Evolutionary conservation across 768 basidiomycete genomes (phyloP).

Genomic region (Xerocomellus intermedius): DNA sequence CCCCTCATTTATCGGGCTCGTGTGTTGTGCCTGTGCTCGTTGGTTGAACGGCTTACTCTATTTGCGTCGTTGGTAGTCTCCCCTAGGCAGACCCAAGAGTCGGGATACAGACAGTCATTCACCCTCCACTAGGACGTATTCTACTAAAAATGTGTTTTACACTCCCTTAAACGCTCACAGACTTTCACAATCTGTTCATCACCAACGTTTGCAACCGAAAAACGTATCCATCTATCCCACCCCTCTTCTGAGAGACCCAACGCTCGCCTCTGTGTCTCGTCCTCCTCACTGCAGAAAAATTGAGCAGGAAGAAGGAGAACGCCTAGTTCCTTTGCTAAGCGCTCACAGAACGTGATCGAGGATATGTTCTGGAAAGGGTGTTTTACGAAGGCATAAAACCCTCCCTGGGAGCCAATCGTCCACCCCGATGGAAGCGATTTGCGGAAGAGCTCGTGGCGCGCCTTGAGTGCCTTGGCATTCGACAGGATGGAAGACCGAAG

Average conservation of each 20-base stretch:
- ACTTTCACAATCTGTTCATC: conserved; percentile 55
- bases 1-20: too few relatives aligned
- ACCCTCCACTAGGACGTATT: conserved; percentile 43
- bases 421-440: conserved; percentile 49
- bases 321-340: conserved; percentile 60
- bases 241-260: conserved; percentile 33
- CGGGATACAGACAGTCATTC: too few relatives aligned
- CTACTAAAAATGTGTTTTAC: conserved; percentile 40
- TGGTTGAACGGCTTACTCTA: too few relatives aligned
- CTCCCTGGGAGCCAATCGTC: conserved; percentile 64
- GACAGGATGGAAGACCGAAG: conserved; percentile 53
- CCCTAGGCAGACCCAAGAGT: too few relatives aligned
- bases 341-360: conserved; percentile 53
- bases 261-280: conserved; percentile 14
- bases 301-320: conserved; percentile 63
- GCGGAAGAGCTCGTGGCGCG: conserved; percentile 58
- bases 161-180: conserved; percentile 49
- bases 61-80: too few relatives aligned
- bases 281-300: conserved; percentile 48
- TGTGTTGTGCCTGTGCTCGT: too few relatives aligned
- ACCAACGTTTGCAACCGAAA: conserved; percentile 79
- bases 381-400: conserved; percentile 75
- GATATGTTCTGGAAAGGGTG: conserved; percentile 54
- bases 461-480: conserved; percentile 47
- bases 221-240: conserved; percentile 66